Conservation (phyloP, 495 filamentous ascomycete species). For the Parathielavia appendiculata region DNA sequence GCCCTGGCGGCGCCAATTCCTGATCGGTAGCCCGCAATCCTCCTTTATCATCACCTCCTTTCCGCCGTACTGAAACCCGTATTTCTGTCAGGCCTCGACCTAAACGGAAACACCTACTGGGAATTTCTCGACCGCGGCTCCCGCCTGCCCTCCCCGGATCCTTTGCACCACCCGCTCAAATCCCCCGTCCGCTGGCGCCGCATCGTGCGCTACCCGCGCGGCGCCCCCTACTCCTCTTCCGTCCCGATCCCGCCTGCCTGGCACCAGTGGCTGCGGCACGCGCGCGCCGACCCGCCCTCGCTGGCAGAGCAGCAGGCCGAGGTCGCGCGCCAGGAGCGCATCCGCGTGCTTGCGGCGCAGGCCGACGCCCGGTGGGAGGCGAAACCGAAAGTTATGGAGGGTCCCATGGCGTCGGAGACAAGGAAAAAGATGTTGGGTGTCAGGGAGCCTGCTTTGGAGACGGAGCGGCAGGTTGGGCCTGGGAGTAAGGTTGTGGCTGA, state of each 20-base stretch:
- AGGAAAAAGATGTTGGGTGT: slow-evolving; percentile 1
- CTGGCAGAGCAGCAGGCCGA: slow-evolving; percentile 72
- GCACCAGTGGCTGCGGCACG: slow-evolving; percentile 95
- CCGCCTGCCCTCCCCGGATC: slow-evolving; percentile 3
- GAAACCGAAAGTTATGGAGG: slow-evolving; percentile 49
- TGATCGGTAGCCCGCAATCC: slow-evolving; percentile 55
- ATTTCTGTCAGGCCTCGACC: slow-evolving; percentile 63
- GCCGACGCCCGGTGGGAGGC: slow-evolving; percentile 85
- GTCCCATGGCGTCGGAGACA: neutral
- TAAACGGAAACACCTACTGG: slow-evolving; percentile 90
- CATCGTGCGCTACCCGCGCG: slow-evolving; percentile 63
- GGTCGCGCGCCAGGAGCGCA: slow-evolving; percentile 55
- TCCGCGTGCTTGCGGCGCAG: slow-evolving; percentile 68
- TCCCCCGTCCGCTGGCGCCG: slow-evolving; percentile 38
- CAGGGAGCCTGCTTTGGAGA: slow-evolving; percentile 5
- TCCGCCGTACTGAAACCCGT: neutral
- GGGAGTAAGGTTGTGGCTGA: neutral
- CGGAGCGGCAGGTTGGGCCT: neutral
- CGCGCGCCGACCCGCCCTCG: slow-evolving; percentile 62
- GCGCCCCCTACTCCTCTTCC: slow-evolving; percentile 64
- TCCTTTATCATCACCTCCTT: slow-evolving; percentile 10
- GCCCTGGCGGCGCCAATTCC: slow-evolving; percentile 79
- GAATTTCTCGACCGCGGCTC: slow-evolving; percentile 66
- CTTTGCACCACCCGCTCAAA: slow-evolving; percentile 22
- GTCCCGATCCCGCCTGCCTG: slow-evolving; percentile 66